These are phyloP conservation scores for Metarhizium rileyi DNA, from an alignment of 2,329 filamentous ascomycete genomes.

Conservation along the genomic window DNA sequence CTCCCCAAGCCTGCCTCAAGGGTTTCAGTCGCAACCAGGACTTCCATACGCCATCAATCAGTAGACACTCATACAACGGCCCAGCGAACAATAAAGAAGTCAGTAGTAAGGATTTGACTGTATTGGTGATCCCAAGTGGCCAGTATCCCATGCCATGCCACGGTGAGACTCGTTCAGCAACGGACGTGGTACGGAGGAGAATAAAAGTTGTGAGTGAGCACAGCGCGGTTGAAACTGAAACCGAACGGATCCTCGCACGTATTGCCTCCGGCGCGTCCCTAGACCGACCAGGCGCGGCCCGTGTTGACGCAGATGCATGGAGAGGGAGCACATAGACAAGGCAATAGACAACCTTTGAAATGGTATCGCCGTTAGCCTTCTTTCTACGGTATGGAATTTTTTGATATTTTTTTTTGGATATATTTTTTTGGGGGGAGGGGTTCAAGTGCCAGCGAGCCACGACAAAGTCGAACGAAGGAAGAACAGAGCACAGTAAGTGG, in stretches of 20 bases:
- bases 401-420: no score
- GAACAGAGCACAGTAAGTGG: no score
- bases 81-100: slow-evolving; percentile 74
- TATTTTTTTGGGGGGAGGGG: no score
- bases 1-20: slow-evolving; percentile 50
- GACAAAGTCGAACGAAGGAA: no score
- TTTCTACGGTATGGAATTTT: no score
- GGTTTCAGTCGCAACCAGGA: slow-evolving; percentile 49
- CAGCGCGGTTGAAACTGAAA: slow-evolving; percentile 62
- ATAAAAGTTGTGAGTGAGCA: slow-evolving; percentile 58
- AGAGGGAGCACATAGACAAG: slow-evolving; percentile 83
- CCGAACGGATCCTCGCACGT: slow-evolving; percentile 71
- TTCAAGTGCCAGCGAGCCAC: no score
- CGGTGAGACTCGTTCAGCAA: background rate
- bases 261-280: slow-evolving; percentile 88
- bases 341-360: slow-evolving; percentile 60
- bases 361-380: background rate
- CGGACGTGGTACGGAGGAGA: slow-evolving; percentile 36
- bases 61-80: slow-evolving; percentile 69
- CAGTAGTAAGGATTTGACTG: slow-evolving; percentile 54
- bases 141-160: slow-evolving; percentile 71
- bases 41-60: slow-evolving; percentile 63
- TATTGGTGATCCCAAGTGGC: slow-evolving; percentile 60
- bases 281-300: slow-evolving; percentile 68
- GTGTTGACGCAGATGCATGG: slow-evolving; percentile 70